Conservation (phyloP, 441 rosid genomes). For the Eugenia klotzschiana region DNA sequence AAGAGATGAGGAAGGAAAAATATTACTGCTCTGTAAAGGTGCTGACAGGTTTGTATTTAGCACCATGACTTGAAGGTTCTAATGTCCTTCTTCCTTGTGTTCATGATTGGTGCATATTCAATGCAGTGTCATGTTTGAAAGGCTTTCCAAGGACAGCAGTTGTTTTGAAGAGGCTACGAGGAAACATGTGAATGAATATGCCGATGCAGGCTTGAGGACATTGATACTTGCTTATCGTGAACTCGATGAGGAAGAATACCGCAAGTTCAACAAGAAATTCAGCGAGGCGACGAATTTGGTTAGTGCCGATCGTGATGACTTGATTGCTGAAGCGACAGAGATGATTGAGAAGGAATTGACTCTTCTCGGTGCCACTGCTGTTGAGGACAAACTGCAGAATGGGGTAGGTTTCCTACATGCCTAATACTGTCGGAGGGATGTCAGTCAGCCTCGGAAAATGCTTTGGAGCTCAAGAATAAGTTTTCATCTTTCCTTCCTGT, state of each 20-base stretch:
- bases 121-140: neutral
- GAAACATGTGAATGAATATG: neutral
- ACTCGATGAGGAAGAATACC: neutral
- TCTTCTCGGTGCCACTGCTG: neutral
- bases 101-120: neutral
- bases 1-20: neutral
- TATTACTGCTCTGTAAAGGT: neutral
- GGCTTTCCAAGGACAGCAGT: neutral
- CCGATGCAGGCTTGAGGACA: constrained; percentile 1
- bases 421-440: neutral
- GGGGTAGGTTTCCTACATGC: neutral
- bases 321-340: neutral
- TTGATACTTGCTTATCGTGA: neutral
- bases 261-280: neutral
- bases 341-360: neutral
- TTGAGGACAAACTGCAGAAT: constrained; percentile 2
- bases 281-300: neutral
- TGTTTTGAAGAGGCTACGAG: fast-evolving
- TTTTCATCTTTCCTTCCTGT: neutral
- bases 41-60: neutral
- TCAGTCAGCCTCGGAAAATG: neutral
- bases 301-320: neutral
- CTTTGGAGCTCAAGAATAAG: neutral
- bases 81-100: neutral
- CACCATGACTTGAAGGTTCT: neutral